A percentile compares a stretch with the other conserved stretches of the same genome.
Evolutionary conservation across 73 alveolate species (phyloP).

Genomic region (Halteria grandinella): DNA sequence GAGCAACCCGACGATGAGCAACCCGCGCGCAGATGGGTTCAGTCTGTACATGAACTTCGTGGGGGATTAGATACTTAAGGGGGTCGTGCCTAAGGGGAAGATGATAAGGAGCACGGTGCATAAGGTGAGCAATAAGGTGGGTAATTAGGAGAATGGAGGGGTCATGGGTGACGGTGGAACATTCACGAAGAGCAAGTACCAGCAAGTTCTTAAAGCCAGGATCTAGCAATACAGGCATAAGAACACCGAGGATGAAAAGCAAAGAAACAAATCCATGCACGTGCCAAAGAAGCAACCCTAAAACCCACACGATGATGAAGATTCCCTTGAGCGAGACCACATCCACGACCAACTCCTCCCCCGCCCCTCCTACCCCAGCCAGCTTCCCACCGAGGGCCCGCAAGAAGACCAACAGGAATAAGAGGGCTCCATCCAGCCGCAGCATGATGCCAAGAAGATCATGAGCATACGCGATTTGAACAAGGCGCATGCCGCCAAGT

Average conservation of each 20-base stretch:
- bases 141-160: neutral
- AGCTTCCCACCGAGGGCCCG: neutral
- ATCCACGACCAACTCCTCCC: neutral
- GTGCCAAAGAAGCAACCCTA: slow-evolving; percentile 8
- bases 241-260: neutral
- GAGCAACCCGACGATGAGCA: slow-evolving; percentile 33
- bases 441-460: neutral
- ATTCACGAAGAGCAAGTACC: slow-evolving; percentile 21
- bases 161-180: too few relatives aligned
- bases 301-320: neutral
- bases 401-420: neutral
- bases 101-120: slow-evolving; percentile 16
- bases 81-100: slow-evolving; percentile 56
- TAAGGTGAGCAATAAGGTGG: slow-evolving; percentile 10
- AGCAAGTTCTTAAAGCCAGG: slow-evolving; percentile 13
- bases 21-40: slow-evolving; percentile 70
- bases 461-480: too few relatives aligned
- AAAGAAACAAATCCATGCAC: slow-evolving; percentile 22
- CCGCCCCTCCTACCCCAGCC: neutral
- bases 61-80: slow-evolving; percentile 47
- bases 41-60: slow-evolving; percentile 67
- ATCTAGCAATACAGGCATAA: neutral
- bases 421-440: neutral
- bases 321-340: neutral
- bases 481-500: slow-evolving; percentile 8